Base-by-base conservation (phyloP, 495 filamentous ascomycete species). In the Trypethelium eluteriae region DNA sequence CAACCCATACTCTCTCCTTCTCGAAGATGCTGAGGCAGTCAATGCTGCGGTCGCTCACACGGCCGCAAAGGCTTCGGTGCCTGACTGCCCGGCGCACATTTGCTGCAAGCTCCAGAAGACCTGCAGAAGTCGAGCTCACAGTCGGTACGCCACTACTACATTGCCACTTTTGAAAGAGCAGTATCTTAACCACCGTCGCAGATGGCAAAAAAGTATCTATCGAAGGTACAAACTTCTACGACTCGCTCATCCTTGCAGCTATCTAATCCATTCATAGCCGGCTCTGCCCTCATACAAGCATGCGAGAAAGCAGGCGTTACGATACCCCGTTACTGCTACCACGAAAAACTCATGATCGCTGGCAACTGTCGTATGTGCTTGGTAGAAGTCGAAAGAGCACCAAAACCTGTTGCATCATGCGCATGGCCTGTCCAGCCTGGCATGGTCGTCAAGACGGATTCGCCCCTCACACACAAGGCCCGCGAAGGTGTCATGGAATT, bases 301-400 rank as follows among this genome's bases (percentile, higher is more conserved):
- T 98, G 94, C 81, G 94, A 98, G 80, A 96, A 98, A 80, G 94
- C 94, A 66, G 94, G 94, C 70, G 85, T 81, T 64, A 91, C 88
- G n/a, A 84, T 96, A 71, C 92, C 92, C 68, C 92, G 93, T 89
- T 98, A 98, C 80, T 98, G 94, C 80, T 98, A 98, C 78, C 94
- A 98, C 84, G 94, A 96, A 88, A 98, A 98, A 80, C 84, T 98
- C 66, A 90, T 95, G 89, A 95, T 98, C 80, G 94, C 94, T 70
- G 94, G 94, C 76, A 98, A 98, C 79, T 98, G 94, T 76, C 93
- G 94, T 80, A 98, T 98, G 94, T 98, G 94, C 79, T 79, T 98
- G 72, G 94, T 98, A 70, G 94, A 98, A 82, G 94, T 98, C 69
- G 95, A 96, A 81, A 84, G 89, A 72, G 86, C 89, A 62, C 94